A percentile compares a stretch with the other conserved stretches of the same genome.
Conservation (phyloP, 805 yeast genomes). For the Barnettozyma sucrosica region DNA sequence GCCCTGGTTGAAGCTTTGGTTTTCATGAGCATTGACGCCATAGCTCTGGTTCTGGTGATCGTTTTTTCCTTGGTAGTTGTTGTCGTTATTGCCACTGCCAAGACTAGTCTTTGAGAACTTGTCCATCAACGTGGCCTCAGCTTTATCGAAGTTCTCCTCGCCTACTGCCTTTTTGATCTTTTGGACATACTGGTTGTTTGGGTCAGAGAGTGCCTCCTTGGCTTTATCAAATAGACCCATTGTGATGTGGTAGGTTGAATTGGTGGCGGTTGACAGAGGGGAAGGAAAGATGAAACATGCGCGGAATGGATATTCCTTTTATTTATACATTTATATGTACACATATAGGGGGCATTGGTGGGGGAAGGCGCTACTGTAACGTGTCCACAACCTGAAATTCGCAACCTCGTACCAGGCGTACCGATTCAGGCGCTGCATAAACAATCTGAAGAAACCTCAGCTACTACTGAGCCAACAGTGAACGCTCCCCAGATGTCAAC, state of each 20-base stretch:
- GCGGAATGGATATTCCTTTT: background rate
- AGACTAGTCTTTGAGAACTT: background rate
- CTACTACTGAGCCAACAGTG: background rate
- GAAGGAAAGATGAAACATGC: too few species aligned
- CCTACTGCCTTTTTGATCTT: constrained; percentile 24
- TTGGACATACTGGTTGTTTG: constrained; percentile 18
- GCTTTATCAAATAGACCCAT: constrained; percentile 42
- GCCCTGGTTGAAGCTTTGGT: background rate
- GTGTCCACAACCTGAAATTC: background rate
- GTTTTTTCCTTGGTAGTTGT: background rate
- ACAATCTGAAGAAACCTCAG: too few species aligned
- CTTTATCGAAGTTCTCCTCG: constrained; percentile 17
- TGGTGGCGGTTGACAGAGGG: too few species aligned
- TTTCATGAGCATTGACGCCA: background rate
- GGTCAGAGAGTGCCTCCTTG: constrained; percentile 26
- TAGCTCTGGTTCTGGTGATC: background rate
- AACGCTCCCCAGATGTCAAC: background rate
- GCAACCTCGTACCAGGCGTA: too few species aligned
- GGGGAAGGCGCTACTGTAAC: too few species aligned
- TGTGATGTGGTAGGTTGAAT: constrained; percentile 3
- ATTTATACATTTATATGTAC: too few species aligned
- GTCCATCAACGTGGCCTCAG: background rate
- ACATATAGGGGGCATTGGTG: too few species aligned
- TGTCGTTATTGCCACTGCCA: background rate
- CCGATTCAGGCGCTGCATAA: too few species aligned